phyloP scores from a whole-genome alignment of 495 filamentous ascomycete species.

The Podospora bellae-mahoneyi region DNA sequence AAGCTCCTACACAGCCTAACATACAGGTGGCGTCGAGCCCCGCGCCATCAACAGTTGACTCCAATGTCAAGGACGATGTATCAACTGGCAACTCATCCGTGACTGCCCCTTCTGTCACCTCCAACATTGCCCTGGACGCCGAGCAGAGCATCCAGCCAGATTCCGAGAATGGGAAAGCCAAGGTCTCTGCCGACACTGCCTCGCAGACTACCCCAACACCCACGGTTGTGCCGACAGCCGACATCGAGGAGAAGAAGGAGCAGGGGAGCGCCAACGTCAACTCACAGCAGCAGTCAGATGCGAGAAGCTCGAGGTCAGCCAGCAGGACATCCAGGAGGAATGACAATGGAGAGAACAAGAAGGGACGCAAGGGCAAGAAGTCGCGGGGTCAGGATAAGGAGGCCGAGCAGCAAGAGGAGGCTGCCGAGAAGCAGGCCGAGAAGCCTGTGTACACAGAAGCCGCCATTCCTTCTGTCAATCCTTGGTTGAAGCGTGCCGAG shows the following conservation, averaged over 20 bases:
- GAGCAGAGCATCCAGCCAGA: conserved; percentile 31
- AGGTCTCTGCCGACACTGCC: not conserved
- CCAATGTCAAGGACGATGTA: conserved; percentile 61
- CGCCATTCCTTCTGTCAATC: conserved; percentile 74
- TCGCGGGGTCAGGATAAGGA: conserved; percentile 44
- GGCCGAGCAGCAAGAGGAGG: conserved; percentile 38
- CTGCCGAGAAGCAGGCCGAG: conserved; percentile 45
- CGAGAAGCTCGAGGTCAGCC: conserved; percentile 30
- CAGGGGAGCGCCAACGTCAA: conserved; percentile 23
- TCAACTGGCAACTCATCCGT: conserved; percentile 43
- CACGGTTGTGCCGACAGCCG: not conserved
- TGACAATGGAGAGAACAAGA: conserved; percentile 41
- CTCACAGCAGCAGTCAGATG: conserved; percentile 20
- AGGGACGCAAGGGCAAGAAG: conserved; percentile 49
- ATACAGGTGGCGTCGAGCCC: conserved; percentile 60
- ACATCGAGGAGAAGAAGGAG: not conserved
- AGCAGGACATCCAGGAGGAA: conserved; percentile 39
- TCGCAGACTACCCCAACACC: not conserved
- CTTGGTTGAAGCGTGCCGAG: conserved; percentile 76
- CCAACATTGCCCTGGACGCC: conserved; percentile 52
- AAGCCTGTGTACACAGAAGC: conserved; percentile 73
- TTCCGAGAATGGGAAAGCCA: conserved; percentile 20
- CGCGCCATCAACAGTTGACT: conserved; percentile 61
- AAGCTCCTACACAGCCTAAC: conserved; percentile 56
- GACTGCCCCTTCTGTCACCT: conserved; percentile 53